phyloP scores from a whole-genome alignment of 495 filamentous ascomycete species.

The Aspergillus funiculosus region DNA sequence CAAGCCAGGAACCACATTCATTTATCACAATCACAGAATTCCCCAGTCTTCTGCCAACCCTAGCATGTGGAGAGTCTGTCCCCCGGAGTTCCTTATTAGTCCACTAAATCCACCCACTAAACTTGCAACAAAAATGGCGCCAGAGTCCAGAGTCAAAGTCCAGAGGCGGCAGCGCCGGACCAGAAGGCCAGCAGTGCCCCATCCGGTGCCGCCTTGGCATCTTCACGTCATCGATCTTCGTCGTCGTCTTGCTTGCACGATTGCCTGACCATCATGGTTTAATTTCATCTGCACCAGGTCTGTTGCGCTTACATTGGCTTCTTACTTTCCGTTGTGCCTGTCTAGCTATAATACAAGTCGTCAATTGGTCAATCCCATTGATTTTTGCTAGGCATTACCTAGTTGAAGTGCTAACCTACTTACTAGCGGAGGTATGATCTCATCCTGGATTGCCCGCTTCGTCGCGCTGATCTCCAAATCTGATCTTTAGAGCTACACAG shows the following conservation, averaged over 20 bases:
- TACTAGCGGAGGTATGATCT: conserved; percentile 6
- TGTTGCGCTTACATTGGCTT: too few species aligned
- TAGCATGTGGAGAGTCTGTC: conserved; percentile 13
- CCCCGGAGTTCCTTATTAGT: background rate
- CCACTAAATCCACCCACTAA: background rate
- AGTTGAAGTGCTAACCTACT: too few species aligned
- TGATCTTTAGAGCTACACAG: background rate
- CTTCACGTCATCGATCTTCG: conserved; percentile 16
- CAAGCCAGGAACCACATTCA: conserved; percentile 1
- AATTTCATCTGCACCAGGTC: too few species aligned
- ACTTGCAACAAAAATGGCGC: background rate
- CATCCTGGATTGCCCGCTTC: too few species aligned
- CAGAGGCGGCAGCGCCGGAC: background rate
- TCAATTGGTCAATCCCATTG: too few species aligned
- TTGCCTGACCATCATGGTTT: too few species aligned
- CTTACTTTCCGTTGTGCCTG: background rate
- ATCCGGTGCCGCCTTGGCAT: conserved; percentile 7
- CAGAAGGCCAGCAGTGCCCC: background rate
- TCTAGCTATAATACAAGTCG: too few species aligned
- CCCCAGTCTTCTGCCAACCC: conserved; percentile 2
- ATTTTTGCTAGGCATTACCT: too few species aligned
- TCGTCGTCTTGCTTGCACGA: background rate
- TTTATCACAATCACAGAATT: too few species aligned
- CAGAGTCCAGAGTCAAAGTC: background rate
- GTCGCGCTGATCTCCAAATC: too few species aligned